These are phyloP conservation scores for Citrullus amarus DNA, from an alignment of 306 rosid genomes.

Conservation along the genomic window DNA sequence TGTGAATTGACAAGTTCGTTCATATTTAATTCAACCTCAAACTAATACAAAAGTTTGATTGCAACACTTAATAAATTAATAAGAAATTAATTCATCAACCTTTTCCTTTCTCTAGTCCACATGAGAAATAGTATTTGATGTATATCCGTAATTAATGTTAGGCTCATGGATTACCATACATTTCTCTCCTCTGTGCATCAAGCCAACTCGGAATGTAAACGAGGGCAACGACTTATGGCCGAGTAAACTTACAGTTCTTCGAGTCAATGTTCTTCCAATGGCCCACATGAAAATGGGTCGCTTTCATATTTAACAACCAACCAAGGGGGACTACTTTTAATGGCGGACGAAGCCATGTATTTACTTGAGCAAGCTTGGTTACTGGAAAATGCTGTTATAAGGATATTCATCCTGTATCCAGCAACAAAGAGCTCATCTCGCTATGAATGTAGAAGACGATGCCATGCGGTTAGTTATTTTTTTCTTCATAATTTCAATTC, in stretches of 20 bases:
- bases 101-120: no score
- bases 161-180: background rate
- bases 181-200: background rate
- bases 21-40: no score
- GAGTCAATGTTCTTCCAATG: background rate
- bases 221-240: background rate
- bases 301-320: background rate
- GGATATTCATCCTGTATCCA: background rate
- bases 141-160: background rate
- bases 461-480: background rate
- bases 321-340: background rate
- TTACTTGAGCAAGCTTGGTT: background rate
- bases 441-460: background rate
- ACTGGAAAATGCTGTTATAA: background rate
- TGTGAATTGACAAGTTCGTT: no score
- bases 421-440: background rate
- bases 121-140: background rate
- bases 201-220: background rate
- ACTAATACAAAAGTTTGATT: no score
- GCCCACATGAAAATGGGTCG: background rate
- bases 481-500: background rate
- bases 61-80: no score
- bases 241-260: background rate
- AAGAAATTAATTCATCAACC: no score
- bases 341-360: background rate